Base-by-base conservation (phyloP, 2,329 filamentous ascomycete genomes). In the Alternaria sp. region DNA sequence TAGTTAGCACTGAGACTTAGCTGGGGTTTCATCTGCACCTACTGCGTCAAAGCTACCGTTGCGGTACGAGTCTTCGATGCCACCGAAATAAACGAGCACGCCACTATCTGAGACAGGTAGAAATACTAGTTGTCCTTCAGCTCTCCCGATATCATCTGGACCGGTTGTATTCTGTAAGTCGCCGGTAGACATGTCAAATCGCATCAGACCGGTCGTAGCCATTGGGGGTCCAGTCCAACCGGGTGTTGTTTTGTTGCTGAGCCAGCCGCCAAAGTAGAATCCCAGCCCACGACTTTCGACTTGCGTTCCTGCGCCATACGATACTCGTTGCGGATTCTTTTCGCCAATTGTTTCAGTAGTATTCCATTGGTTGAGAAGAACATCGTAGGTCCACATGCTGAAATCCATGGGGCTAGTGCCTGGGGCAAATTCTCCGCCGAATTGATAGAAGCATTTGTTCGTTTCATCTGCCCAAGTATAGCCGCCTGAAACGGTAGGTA, bases 201-300 rank as follows among this genome's bases (percentile, higher is more conserved):
- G 83, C 21, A 90, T 75, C 47, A 90, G 71, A n/a, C 81, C 82
- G 20, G 82, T 82, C 1, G 84, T 86, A 12, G 86, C 86, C 30
- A 84, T 71, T 2, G 82, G 80, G 8, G 80, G 73, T 2, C 83
- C 84, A 15, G 73, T 75, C 87, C 87, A 90, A 9, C 82, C 82
- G 0, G 84, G 79, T 2, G 83, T 80, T 1, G 87, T 87, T 49
- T 76, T 75, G 66, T 87, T 87, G 68, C 84, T 88, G 61, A 87
- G 79, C 84, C 86, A 90, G 44, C 89, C 89, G 46, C 89, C 89
- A 65, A 88, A 86, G 72, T 89, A 89, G 71, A 86, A 91, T 2
- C 85, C 88, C 61, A 86, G 80, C 11, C 86, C 88, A 3, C 84
- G 81, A 41, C 84, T 82, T 5, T 87, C 82, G 10, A 88, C 82